Evolutionary conservation across 768 basidiomycete species (phyloP).

Genomic region (Fomitopsis pulvina): DNA sequence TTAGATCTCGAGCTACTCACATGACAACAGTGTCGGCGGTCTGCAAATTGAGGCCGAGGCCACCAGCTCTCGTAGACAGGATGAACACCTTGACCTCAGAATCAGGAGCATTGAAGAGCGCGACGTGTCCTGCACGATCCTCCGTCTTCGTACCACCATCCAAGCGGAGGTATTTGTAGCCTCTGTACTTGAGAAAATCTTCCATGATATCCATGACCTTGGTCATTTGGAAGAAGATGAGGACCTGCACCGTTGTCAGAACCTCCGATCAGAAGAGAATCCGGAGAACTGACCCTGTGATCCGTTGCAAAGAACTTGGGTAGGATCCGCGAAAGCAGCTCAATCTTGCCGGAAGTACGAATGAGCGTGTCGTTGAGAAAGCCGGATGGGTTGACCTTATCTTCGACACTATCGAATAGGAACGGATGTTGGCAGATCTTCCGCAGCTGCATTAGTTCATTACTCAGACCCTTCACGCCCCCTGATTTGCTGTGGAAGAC

Average conservation of each 20-base stretch:
- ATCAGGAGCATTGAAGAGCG: conserved; percentile 81
- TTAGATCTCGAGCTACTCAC: conserved; percentile 35
- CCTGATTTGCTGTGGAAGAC: conserved; percentile 23
- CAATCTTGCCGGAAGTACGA: conserved; percentile 89
- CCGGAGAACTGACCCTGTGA: conserved; percentile 59
- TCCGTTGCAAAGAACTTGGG: conserved; percentile 92
- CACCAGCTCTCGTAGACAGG: conserved; percentile 89
- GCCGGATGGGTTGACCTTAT: conserved; percentile 81
- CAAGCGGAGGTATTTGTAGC: conserved; percentile 84
- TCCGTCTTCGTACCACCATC: conserved; percentile 97
- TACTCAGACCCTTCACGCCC: conserved; percentile 85
- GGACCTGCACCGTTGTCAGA: conserved; percentile 45
- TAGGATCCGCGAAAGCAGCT: conserved; percentile 82
- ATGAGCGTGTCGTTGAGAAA: conserved; percentile 80
- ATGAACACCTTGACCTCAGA: conserved; percentile 92
- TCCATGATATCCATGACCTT: conserved; percentile 99
- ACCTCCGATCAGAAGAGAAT: conserved; percentile 5
- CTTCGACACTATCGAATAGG: conserved; percentile 92
- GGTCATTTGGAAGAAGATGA: conserved; percentile 99
- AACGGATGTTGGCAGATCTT: conserved; percentile 99
- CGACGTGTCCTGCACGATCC: conserved; percentile 83
- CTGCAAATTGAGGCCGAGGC: conserved; percentile 90
- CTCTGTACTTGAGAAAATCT: conserved; percentile 86
- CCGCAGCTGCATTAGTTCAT: conserved; percentile 95
- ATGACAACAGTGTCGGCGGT: conserved; percentile 96